phyloP scores from a whole-genome alignment of 2,329 filamentous ascomycete species.

The Knufia fluminis region DNA sequence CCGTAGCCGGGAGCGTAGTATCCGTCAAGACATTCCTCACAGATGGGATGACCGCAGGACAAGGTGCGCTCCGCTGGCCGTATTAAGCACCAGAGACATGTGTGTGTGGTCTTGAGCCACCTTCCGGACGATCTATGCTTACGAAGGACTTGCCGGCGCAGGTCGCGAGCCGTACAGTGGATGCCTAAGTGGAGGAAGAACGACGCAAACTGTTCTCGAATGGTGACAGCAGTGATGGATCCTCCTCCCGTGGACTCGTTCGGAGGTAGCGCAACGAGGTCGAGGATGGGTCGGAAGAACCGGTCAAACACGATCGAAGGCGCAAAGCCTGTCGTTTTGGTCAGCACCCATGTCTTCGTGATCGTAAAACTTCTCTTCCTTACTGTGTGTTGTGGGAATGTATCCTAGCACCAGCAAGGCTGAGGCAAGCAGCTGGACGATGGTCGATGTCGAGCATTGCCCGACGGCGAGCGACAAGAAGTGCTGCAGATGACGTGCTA shows the following conservation, averaged over 20 bases:
- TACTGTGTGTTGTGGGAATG: background rate
- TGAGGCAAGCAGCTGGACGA: background rate
- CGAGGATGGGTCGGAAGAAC: constrained; percentile 1
- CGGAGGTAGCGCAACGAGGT: background rate
- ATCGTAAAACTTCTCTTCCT: background rate
- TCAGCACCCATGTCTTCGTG: background rate
- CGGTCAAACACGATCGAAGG: background rate
- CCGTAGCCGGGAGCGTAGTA: constrained; percentile 5
- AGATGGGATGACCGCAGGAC: constrained; percentile 6
- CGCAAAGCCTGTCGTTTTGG: background rate
- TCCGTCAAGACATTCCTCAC: constrained; percentile 9
- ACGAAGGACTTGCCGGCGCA: constrained; percentile 5
- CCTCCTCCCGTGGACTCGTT: background rate
- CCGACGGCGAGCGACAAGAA: constrained; percentile 1
- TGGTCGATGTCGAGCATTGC: background rate
- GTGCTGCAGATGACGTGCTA: background rate
- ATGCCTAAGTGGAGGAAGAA: constrained; percentile 1
- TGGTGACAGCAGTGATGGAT: background rate
- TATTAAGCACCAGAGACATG: constrained; percentile 6
- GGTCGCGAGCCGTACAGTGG: background rate
- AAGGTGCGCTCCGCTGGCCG: constrained; percentile 7
- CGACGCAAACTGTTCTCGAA: background rate
- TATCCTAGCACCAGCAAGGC: background rate
- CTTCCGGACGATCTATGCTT: constrained; percentile 1
- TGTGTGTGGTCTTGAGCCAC: constrained; percentile 1